Evolutionary conservation across 768 basidiomycete genomes (phyloP), one percentile per base, ranked within the genome.

Genomic region (Suillus bovinus): DNA sequence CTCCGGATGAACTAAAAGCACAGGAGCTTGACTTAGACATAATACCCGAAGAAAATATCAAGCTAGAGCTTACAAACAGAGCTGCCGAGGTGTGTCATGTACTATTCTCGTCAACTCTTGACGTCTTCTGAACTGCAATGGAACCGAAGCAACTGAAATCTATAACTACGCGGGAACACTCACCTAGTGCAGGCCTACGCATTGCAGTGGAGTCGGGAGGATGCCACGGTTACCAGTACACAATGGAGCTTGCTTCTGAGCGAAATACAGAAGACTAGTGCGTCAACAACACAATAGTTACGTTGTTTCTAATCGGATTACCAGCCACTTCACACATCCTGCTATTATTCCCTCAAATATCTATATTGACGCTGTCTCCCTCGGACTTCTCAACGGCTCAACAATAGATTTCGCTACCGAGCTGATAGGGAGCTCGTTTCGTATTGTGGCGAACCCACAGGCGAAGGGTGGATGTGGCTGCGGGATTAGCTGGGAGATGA

Each of bases 171-270:
- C 80, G 86, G 42, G 84, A 91, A 69, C 78, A 85, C 11, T 82
- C 90, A 66, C 74, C 85, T 0, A 70, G 84, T 55, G 81, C 91
- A 24, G 92, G 89, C 4, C 79, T 98, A 27, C 81, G 95, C 65
- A 82, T 99, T 66, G 80, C 87, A 1, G 94, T 98, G 29, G 94
- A 97, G 69, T 93, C 90, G 13, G 96, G 96, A 13, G 96, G 96
- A 22, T 99, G 96, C 70, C 96, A 99, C 72, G 96, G 96, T 41
- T 98, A 98, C 74, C 94, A 97, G 70, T 97, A 98, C 75, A 96
- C 92, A 67, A 85, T 99, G 83, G 87, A 90, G 60, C 82, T 98
- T 4, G 89, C 91, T 3, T 81, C 80, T 41, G 75, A 77, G 49
- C 80, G 81, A 17, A 78, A 81, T 33, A 80, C 81, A 5, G 94